Conservation (phyloP, 305 asterid genomes). For the Fraxinus paxiana region DNA sequence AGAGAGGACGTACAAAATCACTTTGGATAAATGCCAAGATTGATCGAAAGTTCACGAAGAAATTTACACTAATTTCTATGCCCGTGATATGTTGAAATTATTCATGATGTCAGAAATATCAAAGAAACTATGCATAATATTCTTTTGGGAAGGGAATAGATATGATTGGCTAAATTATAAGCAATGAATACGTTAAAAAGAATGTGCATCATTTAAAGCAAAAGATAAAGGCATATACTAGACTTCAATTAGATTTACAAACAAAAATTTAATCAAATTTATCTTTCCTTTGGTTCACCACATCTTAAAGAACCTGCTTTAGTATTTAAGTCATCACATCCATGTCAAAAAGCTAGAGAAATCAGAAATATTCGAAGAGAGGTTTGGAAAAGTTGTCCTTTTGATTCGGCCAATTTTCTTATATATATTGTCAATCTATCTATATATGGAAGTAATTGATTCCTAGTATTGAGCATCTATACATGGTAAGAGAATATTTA, state of each 20-base stretch:
- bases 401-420: too few relatives aligned
- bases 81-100: neutral
- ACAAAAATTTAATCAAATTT: neutral
- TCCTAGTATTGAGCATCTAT: too few relatives aligned
- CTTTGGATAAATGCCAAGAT: neutral
- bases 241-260: neutral
- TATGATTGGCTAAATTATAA: neutral
- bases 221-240: neutral
- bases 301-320: neutral
- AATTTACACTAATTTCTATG: neutral
- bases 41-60: neutral
- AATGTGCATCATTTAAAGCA: neutral
- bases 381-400: too few relatives aligned
- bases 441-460: too few relatives aligned
- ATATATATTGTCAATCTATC: too few relatives aligned
- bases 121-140: neutral
- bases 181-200: neutral
- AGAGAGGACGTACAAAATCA: neutral
- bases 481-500: too few relatives aligned
- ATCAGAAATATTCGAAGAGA: too few relatives aligned
- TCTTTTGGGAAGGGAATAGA: neutral
- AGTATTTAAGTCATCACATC: neutral
- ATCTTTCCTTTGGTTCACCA: neutral
- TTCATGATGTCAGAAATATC: neutral
- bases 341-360: too few relatives aligned